Evolutionary conservation across 768 basidiomycete genomes (phyloP).

Genomic region (Antrodiella citrinella): DNA sequence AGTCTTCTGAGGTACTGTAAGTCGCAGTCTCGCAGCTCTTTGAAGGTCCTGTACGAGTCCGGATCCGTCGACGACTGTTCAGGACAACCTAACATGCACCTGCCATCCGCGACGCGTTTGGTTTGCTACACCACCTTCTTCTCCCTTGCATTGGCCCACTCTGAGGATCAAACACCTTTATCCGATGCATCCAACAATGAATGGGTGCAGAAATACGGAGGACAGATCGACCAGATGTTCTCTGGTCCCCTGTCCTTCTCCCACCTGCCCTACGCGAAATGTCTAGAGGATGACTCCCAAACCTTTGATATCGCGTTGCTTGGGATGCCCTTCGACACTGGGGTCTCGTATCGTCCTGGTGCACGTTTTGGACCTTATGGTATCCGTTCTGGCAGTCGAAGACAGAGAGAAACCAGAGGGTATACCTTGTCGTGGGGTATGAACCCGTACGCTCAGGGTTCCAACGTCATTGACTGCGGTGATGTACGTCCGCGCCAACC

Average conservation of each 20-base stretch:
- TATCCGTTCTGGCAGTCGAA: constrained; percentile 71
- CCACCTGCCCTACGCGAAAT: constrained; percentile 66
- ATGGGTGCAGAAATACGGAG: constrained; percentile 71
- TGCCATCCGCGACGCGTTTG: background rate
- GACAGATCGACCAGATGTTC: constrained; percentile 64
- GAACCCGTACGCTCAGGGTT: constrained; percentile 53
- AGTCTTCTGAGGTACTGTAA: too few species aligned
- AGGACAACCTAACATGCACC: too few species aligned
- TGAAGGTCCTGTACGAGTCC: too few species aligned
- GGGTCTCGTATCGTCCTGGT: constrained; percentile 43
- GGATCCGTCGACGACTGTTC: too few species aligned
- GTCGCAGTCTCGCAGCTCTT: too few species aligned
- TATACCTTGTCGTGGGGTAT: constrained; percentile 68
- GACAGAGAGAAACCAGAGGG: constrained; percentile 50
- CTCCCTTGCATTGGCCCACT: background rate
- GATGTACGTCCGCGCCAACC: constrained; percentile 49
- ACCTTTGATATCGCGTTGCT: constrained; percentile 72
- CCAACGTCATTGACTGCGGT: constrained; percentile 72
- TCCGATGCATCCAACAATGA: constrained; percentile 22
- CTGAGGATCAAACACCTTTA: constrained; percentile 8
- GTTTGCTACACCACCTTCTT: background rate
- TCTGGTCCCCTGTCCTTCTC: constrained; percentile 80
- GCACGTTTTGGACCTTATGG: constrained; percentile 86
- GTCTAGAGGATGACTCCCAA: constrained; percentile 48
- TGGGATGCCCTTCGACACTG: constrained; percentile 76